Conservation (phyloP, 306 rosid species). For the Lotus japonicus region DNA sequence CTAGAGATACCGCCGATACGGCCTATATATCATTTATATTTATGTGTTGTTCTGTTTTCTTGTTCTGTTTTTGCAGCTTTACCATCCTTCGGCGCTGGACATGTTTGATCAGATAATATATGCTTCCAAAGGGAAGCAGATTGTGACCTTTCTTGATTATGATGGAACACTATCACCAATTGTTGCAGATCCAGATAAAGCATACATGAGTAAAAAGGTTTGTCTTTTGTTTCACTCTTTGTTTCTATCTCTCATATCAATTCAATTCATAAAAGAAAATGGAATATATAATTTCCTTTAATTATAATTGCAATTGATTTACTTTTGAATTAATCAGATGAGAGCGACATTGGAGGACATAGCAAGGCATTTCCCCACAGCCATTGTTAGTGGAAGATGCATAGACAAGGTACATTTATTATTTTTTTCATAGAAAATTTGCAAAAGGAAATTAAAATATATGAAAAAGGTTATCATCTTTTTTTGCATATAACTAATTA, state of each 20-base stretch:
- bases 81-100: constrained; percentile 71
- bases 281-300: not conserved
- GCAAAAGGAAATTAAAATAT: not conserved
- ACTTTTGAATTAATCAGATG: constrained; percentile 50
- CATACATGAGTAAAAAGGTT: constrained; percentile 82
- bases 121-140: constrained; percentile 56
- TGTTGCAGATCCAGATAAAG: constrained; percentile 85
- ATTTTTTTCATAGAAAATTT: not conserved
- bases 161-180: constrained; percentile 98
- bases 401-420: constrained; percentile 66
- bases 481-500: not conserved
- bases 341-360: constrained; percentile 58
- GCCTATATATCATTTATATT: too few relatives aligned
- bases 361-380: constrained; percentile 74
- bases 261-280: not conserved
- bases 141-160: constrained; percentile 77
- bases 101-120: constrained; percentile 55
- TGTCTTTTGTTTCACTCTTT: not conserved
- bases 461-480: not conserved
- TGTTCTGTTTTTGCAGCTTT: constrained; percentile 30
- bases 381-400: constrained; percentile 88
- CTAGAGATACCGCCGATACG: too few relatives aligned
- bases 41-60: not conserved
- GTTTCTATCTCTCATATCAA: not conserved
- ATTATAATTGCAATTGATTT: not conserved